phyloP scores from a whole-genome alignment of 495 filamentous ascomycete genomes.

The Clavariopsis aquatica region DNA sequence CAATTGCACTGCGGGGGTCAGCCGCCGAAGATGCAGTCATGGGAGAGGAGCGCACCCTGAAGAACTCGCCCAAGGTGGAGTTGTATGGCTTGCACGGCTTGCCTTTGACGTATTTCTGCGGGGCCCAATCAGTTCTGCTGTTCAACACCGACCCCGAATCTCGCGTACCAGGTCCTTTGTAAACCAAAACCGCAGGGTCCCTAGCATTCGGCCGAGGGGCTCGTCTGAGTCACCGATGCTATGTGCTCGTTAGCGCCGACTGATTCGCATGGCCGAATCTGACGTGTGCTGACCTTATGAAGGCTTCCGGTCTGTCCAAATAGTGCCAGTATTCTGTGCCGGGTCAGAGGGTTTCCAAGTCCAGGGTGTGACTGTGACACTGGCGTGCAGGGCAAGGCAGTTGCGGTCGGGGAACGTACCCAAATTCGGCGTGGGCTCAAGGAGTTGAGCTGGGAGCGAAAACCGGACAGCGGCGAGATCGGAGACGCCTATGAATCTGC shows the following conservation, averaged over 20 bases:
- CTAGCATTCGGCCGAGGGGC: constrained; percentile 86
- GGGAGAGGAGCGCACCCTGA: constrained; percentile 63
- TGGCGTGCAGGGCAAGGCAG: neutral
- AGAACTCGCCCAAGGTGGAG: constrained; percentile 95
- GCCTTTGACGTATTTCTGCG: constrained; percentile 92
- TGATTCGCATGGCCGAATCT: neutral
- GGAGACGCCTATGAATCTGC: constrained; percentile 86
- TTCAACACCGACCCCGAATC: neutral
- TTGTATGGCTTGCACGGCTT: constrained; percentile 99
- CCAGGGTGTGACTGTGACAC: neutral
- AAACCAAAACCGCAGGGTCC: constrained; percentile 94
- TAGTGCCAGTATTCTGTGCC: constrained; percentile 94
- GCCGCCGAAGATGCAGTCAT: neutral
- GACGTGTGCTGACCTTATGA: constrained; percentile 61
- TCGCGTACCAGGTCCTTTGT: constrained; percentile 81
- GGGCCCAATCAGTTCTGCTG: constrained; percentile 15
- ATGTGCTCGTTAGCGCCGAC: constrained; percentile 45
- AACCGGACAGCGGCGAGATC: constrained; percentile 96
- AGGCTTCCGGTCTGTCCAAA: constrained; percentile 91
- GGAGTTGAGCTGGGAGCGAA: constrained; percentile 88
- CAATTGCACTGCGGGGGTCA: constrained; percentile 71
- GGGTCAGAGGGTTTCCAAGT: constrained; percentile 12
- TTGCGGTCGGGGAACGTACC: constrained; percentile 53
- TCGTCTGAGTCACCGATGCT: constrained; percentile 96
- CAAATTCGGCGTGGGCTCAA: constrained; percentile 93